Conservation (phyloP, 2,329 filamentous ascomycete genomes). For the Trichoderma sp. region DNA sequence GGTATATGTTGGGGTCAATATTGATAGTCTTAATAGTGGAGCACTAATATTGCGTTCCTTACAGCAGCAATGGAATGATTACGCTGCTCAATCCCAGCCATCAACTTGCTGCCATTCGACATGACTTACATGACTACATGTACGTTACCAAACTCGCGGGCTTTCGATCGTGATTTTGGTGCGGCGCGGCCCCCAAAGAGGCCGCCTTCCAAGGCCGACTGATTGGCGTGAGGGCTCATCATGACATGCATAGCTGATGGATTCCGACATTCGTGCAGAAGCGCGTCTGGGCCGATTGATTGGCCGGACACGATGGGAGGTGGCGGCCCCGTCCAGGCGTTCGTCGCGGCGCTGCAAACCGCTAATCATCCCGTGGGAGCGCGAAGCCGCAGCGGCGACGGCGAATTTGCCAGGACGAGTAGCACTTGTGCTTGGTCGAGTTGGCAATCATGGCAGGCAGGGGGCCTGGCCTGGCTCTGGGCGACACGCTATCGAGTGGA, state of each 20-base stretch:
- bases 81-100: background rate
- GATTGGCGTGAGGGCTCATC: constrained; percentile 27
- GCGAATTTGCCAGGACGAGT: background rate
- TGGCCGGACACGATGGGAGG: constrained; percentile 21
- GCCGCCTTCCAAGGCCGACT: constrained; percentile 19
- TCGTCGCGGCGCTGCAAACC: constrained; percentile 20
- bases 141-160: background rate
- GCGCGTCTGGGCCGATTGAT: constrained; percentile 27
- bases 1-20: background rate
- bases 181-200: constrained; percentile 13
- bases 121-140: background rate
- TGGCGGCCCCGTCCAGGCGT: constrained; percentile 15
- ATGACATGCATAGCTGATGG: constrained; percentile 32
- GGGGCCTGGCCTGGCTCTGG: background rate
- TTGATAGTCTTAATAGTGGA: background rate
- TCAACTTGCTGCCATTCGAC: background rate
- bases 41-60: background rate
- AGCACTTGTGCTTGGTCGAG: background rate
- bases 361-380: constrained; percentile 9
- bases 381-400: background rate
- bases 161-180: background rate
- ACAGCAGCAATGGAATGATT: background rate
- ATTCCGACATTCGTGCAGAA: constrained; percentile 27
- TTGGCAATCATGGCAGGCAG: background rate
- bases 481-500: constrained; percentile 5